A percentile compares a stretch with the other conserved stretches of the same genome.
Conservation (phyloP, 257 asterid species). For the Penstemon eatonii region DNA sequence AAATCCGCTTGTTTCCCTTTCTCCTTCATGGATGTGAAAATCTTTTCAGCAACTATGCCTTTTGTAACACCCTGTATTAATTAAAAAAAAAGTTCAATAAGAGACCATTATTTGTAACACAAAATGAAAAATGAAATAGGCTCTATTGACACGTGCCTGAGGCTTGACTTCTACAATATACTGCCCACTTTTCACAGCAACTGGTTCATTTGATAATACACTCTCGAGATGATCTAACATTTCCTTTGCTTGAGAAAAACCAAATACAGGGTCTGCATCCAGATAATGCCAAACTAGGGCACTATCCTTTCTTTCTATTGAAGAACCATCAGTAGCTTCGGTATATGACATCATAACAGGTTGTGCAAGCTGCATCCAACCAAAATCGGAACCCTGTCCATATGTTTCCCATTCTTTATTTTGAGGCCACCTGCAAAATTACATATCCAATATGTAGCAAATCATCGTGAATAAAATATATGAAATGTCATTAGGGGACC, state of each 20-base stretch:
- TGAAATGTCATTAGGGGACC: not conserved
- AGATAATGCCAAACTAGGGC: conserved; percentile 88
- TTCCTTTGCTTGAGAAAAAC: conserved; percentile 86
- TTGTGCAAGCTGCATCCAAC: conserved; percentile 90
- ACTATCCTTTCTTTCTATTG: conserved; percentile 79
- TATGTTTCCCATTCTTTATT: conserved; percentile 73
- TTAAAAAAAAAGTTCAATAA: not conserved
- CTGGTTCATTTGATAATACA: conserved; percentile 90
- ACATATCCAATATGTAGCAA: conserved; percentile 21
- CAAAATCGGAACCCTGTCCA: conserved; percentile 68
- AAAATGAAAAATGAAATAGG: not conserved
- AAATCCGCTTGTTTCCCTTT: conserved; percentile 65
- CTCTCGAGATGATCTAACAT: conserved; percentile 94
- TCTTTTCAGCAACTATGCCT: conserved; percentile 75
- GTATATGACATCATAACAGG: conserved; percentile 93
- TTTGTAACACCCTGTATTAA: conserved; percentile 64
- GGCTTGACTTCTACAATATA: conserved; percentile 92
- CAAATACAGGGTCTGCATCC: conserved; percentile 85
- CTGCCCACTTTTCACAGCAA: conserved; percentile 95
- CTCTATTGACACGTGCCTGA: conserved; percentile 49
- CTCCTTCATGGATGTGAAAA: conserved; percentile 68
- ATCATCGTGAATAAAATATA: not conserved
- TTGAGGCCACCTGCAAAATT: conserved; percentile 66
- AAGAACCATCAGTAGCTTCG: conserved; percentile 93
- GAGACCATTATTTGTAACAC: not conserved